Base-by-base conservation (phyloP, 2,329 filamentous ascomycete species). In the Talaromyces sp. region DNA sequence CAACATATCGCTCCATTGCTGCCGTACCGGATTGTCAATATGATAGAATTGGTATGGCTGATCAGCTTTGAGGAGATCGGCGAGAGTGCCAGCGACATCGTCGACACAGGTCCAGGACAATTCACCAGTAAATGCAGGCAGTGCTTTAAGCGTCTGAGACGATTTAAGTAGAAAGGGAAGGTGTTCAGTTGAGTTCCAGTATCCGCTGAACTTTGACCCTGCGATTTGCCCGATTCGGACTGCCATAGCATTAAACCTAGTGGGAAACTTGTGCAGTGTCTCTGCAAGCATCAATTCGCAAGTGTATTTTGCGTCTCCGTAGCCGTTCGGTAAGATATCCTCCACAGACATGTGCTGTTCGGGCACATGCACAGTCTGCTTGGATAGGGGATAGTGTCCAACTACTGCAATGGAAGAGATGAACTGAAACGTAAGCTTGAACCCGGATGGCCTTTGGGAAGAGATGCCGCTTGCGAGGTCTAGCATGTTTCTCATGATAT, bases 111-210 rank as follows among this genome's bases (percentile, higher is more conserved):
- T 75, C 83, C 83, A 85, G 3, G 67, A 78, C 0, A 84, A 58
- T 1, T 63, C 45, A 0, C 81, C 82, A 0, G 73, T 54, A 1
- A 84, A 66, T 19, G 79, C 74, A 0, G 84, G 83, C 9, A 83
- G 68, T 0, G 71, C 75, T 0, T 73, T 71, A 0, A 85, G 66
- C 0, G 79, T 79, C 67, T 85, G 82, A 0, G 80, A 78, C 0
- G 80, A 82, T 70, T 85, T 85, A 56, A 85, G 69, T 25, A 87
- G 63, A 66, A 84, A 84, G 0, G 75, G 69, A n/a, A 86, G 73
- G 66, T 86, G 82, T 69, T 86, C 84, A 25, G 77, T 75, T 0
- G 79, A 73, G 67, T 87, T 87, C 85, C 85, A 87, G 68, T 81
- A 82, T 0, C 84, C 85, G 63, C 73, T 84, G 0, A 62, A 75